phyloP scores from a whole-genome alignment of 169 alveolate genomes.

The Plasmodium sp. region DNA sequence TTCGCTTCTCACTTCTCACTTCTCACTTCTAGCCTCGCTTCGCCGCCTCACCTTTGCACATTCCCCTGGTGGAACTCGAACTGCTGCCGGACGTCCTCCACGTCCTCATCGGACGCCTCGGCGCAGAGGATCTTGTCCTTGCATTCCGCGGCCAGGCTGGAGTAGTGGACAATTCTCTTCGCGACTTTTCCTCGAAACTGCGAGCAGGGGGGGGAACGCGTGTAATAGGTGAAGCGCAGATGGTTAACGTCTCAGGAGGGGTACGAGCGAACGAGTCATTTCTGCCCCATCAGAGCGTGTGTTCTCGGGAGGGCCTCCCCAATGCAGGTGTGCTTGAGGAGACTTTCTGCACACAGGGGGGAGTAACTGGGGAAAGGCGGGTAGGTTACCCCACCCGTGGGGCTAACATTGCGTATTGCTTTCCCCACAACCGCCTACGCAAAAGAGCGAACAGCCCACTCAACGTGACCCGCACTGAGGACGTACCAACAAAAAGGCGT shows the following conservation, averaged over 20 bases:
- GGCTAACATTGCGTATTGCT: background rate
- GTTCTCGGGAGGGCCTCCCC: background rate
- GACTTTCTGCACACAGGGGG: background rate
- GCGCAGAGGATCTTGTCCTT: constrained; percentile 2
- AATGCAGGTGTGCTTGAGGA: background rate
- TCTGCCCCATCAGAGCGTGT: background rate
- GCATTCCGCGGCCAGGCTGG: constrained; percentile 16
- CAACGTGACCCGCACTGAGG: background rate
- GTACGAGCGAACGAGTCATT: background rate
- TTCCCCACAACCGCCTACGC: background rate
- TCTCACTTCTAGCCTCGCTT: background rate
- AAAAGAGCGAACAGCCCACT: background rate
- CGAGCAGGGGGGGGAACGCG: background rate
- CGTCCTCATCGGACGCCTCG: constrained; percentile 12
- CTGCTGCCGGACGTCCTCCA: background rate
- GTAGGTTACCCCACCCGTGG: background rate
- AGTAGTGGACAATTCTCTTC: constrained; percentile 46
- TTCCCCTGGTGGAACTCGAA: constrained; percentile 31
- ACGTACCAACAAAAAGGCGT: constrained; percentile 54
- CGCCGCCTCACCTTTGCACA: constrained; percentile 24
- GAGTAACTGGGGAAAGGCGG: background rate
- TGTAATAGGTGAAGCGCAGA: background rate
- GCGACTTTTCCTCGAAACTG: constrained; percentile 69
- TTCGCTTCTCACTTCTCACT: background rate
- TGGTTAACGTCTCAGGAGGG: background rate